Evolutionary conservation across 192 early-diverging fungal genomes (phyloP).

Genomic region (Coemansia sp.): DNA sequence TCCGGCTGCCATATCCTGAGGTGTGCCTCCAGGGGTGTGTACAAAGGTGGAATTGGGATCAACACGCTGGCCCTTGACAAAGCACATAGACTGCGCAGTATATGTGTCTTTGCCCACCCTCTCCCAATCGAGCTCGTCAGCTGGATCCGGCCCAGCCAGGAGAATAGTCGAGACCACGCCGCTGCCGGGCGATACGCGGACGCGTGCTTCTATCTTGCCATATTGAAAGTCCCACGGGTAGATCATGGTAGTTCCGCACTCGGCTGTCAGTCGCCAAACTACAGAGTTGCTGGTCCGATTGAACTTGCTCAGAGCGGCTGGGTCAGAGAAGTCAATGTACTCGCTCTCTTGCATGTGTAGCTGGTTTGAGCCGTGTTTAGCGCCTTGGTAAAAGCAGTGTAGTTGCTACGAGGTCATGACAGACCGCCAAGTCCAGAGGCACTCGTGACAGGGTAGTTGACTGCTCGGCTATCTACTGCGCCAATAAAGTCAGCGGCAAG

Average conservation of each 20-base stretch:
- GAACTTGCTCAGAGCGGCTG: constrained; percentile 36
- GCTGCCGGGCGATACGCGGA: constrained; percentile 44
- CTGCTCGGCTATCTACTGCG: neutral
- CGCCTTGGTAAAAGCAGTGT: neutral
- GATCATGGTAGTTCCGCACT: constrained; percentile 51
- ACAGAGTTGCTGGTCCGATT: constrained; percentile 28
- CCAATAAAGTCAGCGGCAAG: neutral
- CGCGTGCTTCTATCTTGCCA: constrained; percentile 46
- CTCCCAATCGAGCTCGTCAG: constrained; percentile 69
- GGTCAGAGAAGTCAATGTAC: constrained; percentile 36
- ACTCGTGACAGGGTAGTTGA: neutral
- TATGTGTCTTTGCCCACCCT: constrained; percentile 63
- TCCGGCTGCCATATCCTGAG: constrained; percentile 42
- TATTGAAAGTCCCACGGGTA: constrained; percentile 40
- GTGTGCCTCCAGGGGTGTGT: constrained; percentile 41
- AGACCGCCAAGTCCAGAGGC: neutral
- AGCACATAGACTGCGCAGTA: constrained; percentile 60
- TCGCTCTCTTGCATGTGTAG: constrained; percentile 43
- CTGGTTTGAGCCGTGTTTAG: constrained; percentile 9
- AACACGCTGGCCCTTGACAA: constrained; percentile 57
- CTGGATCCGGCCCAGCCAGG: constrained; percentile 45
- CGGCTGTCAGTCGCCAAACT: constrained; percentile 38
- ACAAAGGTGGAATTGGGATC: constrained; percentile 32
- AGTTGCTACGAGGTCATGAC: neutral
- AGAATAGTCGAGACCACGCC: constrained; percentile 63